Base-by-base conservation (phyloP, 2,329 filamentous ascomycete genomes). In the Penicillium crustosum region DNA sequence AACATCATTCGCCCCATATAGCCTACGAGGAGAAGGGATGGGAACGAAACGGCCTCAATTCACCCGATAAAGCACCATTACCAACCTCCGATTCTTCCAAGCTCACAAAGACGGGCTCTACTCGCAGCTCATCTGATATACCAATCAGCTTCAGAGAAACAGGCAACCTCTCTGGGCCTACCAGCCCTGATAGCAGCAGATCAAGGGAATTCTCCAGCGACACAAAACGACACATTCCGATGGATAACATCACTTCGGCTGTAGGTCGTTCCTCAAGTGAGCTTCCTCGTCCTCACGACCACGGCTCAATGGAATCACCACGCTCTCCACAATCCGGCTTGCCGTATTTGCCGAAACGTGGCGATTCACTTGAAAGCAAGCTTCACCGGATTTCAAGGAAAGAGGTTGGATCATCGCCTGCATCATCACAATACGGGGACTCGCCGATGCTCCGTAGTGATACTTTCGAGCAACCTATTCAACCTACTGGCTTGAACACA, bases 11-110 rank as follows among this genome's bases (percentile, higher is more conserved):
- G 17, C 91, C 92, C n/a, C 92, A 96, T 69, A 96, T 96, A 67
- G 89, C 91, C 23, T 95, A 92, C 71, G 91, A 96, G 72, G 91
- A 96, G 68, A 94, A 93, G 74, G 85, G 86, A 2, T 84, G 89
- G 44, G 82, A 86, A 59, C 76, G 82, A 5, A 87, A 86, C 0
- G 84, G 86, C 3, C 49, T 50, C 15, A 70, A 70, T 35, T 47
- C 66, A 9, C 19, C 38, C 55, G 47, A 51, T 53, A 61, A 59
- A 47, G 47, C 58, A 25, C 60, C 56, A 38, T 19, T 27, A 15
- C 55, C 54, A 49, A 53, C 27, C 6, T 56, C 38, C 8, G 87
- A 90, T 13, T 86, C 86, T 29, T 93, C 93, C 75, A 91, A 88
- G 83, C 81, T 67, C 83, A 81, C 70, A 82, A 81, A 72, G 49